Evolutionary conservation across 768 basidiomycete species (phyloP).

Genomic region (Brasilioporus rufonigricans): DNA sequence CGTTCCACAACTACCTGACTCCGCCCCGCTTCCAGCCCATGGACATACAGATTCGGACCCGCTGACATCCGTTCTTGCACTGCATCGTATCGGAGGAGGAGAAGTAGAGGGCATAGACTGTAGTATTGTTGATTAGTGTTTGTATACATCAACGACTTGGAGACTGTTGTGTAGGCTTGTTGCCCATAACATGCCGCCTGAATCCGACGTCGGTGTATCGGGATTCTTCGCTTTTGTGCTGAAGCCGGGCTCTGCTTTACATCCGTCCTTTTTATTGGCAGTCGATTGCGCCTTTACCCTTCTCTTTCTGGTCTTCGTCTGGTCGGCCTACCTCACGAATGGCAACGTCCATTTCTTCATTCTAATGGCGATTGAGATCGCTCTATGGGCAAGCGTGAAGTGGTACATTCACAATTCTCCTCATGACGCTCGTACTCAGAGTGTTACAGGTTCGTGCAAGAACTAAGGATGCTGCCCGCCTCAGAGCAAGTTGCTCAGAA

Average conservation of each 20-base stretch:
- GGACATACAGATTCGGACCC: constrained; percentile 1
- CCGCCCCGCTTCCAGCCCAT: constrained; percentile 8
- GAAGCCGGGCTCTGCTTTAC: constrained; percentile 72
- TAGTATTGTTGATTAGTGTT: constrained; percentile 19
- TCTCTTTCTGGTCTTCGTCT: constrained; percentile 58
- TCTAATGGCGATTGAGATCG: constrained; percentile 62
- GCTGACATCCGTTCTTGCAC: constrained; percentile 5
- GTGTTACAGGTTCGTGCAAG: constrained; percentile 60
- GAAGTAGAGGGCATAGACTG: not conserved
- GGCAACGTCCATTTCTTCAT: constrained; percentile 68
- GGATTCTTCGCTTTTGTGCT: constrained; percentile 58
- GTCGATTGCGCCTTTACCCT: constrained; percentile 59
- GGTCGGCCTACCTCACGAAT: constrained; percentile 56
- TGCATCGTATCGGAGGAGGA: constrained; percentile 11
- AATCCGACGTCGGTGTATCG: constrained; percentile 8
- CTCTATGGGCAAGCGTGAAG: constrained; percentile 77
- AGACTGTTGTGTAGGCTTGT: not conserved
- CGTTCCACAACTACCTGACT: not conserved
- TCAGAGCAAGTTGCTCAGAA: constrained; percentile 17
- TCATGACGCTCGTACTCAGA: constrained; percentile 5
- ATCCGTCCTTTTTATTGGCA: constrained; percentile 63
- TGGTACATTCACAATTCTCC: constrained; percentile 48
- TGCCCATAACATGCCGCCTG: constrained; percentile 19
- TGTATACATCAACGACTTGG: not conserved
- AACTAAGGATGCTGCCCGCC: constrained; percentile 44